Percentiles rank a stretch among this genome's conserved stretches.
These are phyloP conservation scores for Glonium stellatum DNA, from an alignment of 495 filamentous ascomycete species.

Conservation along the genomic window DNA sequence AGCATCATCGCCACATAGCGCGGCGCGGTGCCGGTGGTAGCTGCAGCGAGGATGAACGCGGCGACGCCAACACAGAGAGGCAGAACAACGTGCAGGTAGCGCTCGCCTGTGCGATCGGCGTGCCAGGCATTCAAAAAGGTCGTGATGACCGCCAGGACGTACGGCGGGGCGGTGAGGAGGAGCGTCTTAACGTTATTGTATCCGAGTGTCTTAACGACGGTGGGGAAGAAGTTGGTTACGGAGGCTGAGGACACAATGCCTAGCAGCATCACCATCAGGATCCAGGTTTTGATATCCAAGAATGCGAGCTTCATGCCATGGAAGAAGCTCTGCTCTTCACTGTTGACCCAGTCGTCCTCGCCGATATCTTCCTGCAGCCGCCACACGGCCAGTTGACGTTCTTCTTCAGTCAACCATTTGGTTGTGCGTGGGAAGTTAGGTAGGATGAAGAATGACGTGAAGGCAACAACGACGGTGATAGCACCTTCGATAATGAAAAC, in stretches of 20 bases:
- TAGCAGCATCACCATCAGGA: constrained; percentile 61
- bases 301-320: constrained; percentile 66
- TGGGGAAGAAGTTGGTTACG: constrained; percentile 86
- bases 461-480: constrained; percentile 47
- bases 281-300: constrained; percentile 62
- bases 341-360: constrained; percentile 54
- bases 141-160: constrained; percentile 55
- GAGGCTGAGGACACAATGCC: constrained; percentile 65
- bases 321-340: constrained; percentile 55
- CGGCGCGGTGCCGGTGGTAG: constrained; percentile 56
- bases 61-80: constrained; percentile 62
- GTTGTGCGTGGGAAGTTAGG: constrained; percentile 80
- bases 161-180: constrained; percentile 63
- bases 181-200: constrained; percentile 62
- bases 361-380: constrained; percentile 69
- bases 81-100: constrained; percentile 66
- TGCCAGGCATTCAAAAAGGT: constrained; percentile 70
- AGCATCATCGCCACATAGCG: constrained; percentile 80
- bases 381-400: constrained; percentile 61
- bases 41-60: constrained; percentile 69
- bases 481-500: constrained; percentile 75
- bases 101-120: constrained; percentile 70
- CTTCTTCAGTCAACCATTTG: constrained; percentile 61
- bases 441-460: constrained; percentile 53
- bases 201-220: constrained; percentile 68